A percentile compares a stretch with the other conserved stretches of the same genome.
These are phyloP conservation scores for Linum tenue DNA, from an alignment of 345 rosid species.

Conservation along the genomic window DNA sequence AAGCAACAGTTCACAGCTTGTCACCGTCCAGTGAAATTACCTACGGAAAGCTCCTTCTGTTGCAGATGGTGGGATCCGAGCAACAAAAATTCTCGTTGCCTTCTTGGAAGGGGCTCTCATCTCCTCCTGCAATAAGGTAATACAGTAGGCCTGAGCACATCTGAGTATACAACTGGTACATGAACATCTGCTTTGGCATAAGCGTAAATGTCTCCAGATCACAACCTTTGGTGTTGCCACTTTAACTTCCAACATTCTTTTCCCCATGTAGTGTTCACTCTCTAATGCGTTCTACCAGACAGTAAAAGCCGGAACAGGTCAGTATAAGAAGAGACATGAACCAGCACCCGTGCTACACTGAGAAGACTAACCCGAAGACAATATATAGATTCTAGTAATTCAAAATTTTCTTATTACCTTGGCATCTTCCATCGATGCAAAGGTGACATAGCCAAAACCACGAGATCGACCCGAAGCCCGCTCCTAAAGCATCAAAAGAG, in stretches of 20 bases:
- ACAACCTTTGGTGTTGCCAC: constrained; percentile 92
- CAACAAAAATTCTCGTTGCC: constrained; percentile 86
- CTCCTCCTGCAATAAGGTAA: constrained; percentile 60
- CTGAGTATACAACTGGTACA: not conserved
- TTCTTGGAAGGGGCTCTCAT: constrained; percentile 85
- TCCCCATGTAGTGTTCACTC: constrained; percentile 76
- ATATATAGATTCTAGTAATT: not conserved
- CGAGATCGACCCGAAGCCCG: constrained; percentile 92
- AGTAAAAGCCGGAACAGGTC: not conserved
- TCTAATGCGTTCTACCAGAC: constrained; percentile 54
- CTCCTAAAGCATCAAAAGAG: constrained; percentile 38
- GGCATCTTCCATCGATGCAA: constrained; percentile 68
- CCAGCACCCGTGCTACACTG: not conserved
- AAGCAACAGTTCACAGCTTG: not conserved
- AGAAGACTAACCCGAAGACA: not conserved
- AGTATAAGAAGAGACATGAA: not conserved
- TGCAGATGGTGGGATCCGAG: constrained; percentile 79
- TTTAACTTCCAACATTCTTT: constrained; percentile 83
- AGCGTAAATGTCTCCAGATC: constrained; percentile 1
- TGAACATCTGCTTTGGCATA: not conserved
- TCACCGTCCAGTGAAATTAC: constrained; percentile 23
- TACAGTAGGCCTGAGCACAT: constrained; percentile 2
- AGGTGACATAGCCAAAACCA: constrained; percentile 94
- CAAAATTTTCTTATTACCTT: constrained; percentile 33
- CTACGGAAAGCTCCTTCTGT: constrained; percentile 78